Evolutionary conservation across 164 flowering plant species (phyloP).

Genomic region (Annona cherimola): DNA sequence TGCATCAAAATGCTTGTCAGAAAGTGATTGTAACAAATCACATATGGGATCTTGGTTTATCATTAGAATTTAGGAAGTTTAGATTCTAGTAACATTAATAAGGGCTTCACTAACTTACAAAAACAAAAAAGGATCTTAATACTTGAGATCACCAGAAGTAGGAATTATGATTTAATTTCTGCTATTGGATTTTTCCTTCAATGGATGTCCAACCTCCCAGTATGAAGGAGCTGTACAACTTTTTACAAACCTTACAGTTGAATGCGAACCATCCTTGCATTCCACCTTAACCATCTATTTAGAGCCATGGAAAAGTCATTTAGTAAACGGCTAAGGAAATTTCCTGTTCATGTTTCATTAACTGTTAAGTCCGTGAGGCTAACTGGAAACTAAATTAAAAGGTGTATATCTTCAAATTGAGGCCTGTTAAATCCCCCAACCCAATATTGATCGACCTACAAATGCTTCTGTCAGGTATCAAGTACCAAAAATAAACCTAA

Average conservation of each 20-base stretch:
- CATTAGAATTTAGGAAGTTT: no score
- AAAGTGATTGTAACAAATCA: no score
- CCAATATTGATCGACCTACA: not conserved
- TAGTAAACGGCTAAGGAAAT: not conserved
- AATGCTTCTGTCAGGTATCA: not conserved
- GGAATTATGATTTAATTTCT: not conserved
- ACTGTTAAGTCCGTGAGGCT: not conserved
- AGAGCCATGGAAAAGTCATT: not conserved
- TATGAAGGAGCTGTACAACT: not conserved
- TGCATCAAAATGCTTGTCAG: not conserved
- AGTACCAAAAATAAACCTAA: not conserved
- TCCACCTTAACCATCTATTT: not conserved
- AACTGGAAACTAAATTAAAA: not conserved
- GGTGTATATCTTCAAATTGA: not conserved
- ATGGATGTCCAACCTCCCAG: not conserved
- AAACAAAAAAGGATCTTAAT: no score
- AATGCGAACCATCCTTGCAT: not conserved
- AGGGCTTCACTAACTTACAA: not conserved
- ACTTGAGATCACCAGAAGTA: not conserved
- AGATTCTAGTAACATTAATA: no score
- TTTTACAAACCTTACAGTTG: not conserved
- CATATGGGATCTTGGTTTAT: no score
- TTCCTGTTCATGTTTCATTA: not conserved
- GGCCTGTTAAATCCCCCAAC: not conserved
- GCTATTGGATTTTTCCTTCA: not conserved